Percentiles rank a stretch among this genome's conserved stretches.
Evolutionary conservation across 306 rosid genomes (phyloP).

Genomic region (Delonix regia): DNA sequence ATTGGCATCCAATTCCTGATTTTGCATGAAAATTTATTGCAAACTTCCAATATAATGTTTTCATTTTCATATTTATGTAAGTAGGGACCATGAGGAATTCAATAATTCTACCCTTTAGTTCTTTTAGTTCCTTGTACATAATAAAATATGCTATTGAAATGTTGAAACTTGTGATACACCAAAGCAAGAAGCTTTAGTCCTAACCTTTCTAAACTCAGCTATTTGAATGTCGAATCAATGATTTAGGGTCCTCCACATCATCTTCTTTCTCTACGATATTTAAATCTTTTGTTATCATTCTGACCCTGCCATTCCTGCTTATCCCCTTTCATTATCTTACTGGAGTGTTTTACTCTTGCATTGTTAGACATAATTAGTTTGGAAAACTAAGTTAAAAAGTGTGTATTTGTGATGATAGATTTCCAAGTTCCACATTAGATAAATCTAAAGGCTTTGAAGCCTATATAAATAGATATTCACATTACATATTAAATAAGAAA

Average conservation of each 20-base stretch:
- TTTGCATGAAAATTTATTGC: background rate
- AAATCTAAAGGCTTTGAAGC: too few species aligned
- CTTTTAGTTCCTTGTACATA: background rate
- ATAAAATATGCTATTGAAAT: background rate
- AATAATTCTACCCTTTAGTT: background rate
- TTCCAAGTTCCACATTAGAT: too few species aligned
- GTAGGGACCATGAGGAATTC: background rate
- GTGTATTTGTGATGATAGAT: too few species aligned
- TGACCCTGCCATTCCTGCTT: background rate
- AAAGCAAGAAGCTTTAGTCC: background rate
- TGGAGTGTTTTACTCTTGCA: background rate
- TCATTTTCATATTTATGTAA: slow-evolving; percentile 15
- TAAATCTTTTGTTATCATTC: slow-evolving; percentile 10
- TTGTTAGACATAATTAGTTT: too few species aligned
- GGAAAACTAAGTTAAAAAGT: too few species aligned
- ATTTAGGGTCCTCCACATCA: background rate
- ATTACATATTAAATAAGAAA: too few species aligned
- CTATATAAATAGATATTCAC: too few species aligned
- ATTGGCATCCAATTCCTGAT: background rate
- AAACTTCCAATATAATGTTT: slow-evolving; percentile 9
- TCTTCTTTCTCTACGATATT: slow-evolving; percentile 2
- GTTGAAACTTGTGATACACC: background rate
- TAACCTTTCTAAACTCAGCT: slow-evolving; percentile 16
- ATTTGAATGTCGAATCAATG: slow-evolving; percentile 14
- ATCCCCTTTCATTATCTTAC: slow-evolving; percentile 2